Percentiles rank a stretch among this genome's conserved stretches.
These are phyloP conservation scores for Pythium monospermum DNA, from an alignment of 352 stramenopile species.

Conservation along the genomic window DNA sequence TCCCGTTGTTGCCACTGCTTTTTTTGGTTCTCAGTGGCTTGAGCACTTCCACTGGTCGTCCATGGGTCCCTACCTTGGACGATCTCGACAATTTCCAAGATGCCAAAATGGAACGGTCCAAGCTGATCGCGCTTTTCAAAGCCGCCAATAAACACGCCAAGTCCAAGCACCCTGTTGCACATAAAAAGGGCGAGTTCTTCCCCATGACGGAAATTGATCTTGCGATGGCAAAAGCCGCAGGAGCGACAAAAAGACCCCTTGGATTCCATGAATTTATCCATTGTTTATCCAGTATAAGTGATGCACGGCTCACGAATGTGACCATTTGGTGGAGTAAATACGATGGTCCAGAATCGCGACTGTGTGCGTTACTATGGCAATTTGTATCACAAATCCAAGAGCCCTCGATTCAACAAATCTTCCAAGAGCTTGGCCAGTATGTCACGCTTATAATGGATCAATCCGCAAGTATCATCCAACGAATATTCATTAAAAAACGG, in stretches of 20 bases:
- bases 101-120: constrained; percentile 47
- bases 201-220: constrained; percentile 54
- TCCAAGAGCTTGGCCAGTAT: constrained; percentile 17
- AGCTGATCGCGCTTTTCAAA: constrained; percentile 47
- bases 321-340: constrained; percentile 43
- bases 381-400: constrained; percentile 33
- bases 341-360: constrained; percentile 30
- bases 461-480: too few relatives aligned
- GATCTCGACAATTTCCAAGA: constrained; percentile 34
- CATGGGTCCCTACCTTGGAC: too few relatives aligned
- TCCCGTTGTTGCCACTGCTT: constrained; percentile 39
- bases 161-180: constrained; percentile 11
- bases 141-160: constrained; percentile 29
- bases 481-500: too few relatives aligned
- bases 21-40: constrained; percentile 40
- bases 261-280: constrained; percentile 39
- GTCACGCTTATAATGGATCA: too few relatives aligned
- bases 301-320: constrained; percentile 26
- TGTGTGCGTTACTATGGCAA: constrained; percentile 44
- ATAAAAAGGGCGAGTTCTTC: constrained; percentile 24
- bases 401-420: constrained; percentile 30
- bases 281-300: constrained; percentile 27
- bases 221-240: constrained; percentile 43
- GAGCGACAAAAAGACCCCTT: constrained; percentile 42
- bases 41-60: constrained; percentile 28